These are phyloP conservation scores for Penicillium hesseltinei DNA, from an alignment of 2,329 filamentous ascomycete genomes.

Conservation along the genomic window DNA sequence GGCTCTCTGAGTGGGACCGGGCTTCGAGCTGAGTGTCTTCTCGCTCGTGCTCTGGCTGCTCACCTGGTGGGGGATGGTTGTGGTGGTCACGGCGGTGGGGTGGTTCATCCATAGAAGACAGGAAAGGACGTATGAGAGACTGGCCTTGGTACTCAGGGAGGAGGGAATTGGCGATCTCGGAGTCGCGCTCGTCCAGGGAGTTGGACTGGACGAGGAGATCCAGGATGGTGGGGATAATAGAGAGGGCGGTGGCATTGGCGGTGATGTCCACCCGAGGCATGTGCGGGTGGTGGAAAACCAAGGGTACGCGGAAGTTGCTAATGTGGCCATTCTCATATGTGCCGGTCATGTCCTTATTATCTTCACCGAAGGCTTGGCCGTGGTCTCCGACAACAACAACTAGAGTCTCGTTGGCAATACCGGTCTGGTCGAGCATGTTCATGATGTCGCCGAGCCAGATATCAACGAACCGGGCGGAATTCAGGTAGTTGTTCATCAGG, in stretches of 20 bases:
- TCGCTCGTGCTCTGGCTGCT: background rate
- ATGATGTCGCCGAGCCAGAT: constrained; percentile 46
- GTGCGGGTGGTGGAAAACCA: constrained; percentile 47
- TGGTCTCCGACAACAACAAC: constrained; percentile 50
- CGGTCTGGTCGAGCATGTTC: constrained; percentile 44
- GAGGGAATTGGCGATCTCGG: constrained; percentile 38
- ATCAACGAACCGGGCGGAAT: constrained; percentile 46
- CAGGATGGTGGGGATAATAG: constrained; percentile 48
- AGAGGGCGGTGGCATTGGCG: constrained; percentile 44
- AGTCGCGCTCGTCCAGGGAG: constrained; percentile 39
- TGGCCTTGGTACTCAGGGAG: constrained; percentile 49
- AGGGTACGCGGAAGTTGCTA: constrained; percentile 46
- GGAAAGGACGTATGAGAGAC: constrained; percentile 45
- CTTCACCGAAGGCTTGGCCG: constrained; percentile 47
- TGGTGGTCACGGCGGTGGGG: constrained; percentile 12
- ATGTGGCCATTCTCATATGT: constrained; percentile 49
- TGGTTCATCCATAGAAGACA: constrained; percentile 16
- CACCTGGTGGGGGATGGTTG: background rate
- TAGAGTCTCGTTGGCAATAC: constrained; percentile 47
- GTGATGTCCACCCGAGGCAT: constrained; percentile 45
- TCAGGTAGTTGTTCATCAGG: constrained; percentile 46
- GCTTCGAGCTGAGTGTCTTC: background rate
- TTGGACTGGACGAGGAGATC: constrained; percentile 45
- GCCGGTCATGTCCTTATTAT: constrained; percentile 39
- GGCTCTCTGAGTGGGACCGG: background rate